These are phyloP conservation scores for Cystoisospora suis DNA, from an alignment of 169 alveolate species.

Conservation along the genomic window DNA sequence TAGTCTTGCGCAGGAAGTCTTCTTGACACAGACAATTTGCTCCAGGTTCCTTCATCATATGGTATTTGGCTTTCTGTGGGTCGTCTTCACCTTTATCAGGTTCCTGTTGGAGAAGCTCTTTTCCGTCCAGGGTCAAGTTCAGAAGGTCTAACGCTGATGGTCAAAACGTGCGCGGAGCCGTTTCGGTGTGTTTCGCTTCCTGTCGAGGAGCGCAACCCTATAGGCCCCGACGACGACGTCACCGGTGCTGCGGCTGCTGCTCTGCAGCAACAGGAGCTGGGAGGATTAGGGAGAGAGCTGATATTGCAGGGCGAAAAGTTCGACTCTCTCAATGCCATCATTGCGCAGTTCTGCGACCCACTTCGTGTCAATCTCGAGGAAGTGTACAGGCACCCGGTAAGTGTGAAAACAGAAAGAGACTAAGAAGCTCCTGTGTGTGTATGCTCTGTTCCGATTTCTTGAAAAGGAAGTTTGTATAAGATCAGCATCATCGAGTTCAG, in stretches of 20 bases:
- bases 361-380: constrained; percentile 80
- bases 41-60: too few species aligned
- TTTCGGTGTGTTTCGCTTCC: constrained; percentile 12
- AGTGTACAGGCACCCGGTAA: constrained; percentile 78
- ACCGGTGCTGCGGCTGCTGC: constrained; percentile 76
- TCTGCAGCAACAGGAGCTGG: constrained; percentile 75
- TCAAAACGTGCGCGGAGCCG: constrained; percentile 80
- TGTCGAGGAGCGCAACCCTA: constrained; percentile 18
- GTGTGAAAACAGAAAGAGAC: constrained; percentile 6
- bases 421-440: background rate
- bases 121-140: constrained; percentile 78
- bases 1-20: background rate
- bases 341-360: constrained; percentile 79
- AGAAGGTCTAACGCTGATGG: constrained; percentile 74
- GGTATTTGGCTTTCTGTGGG: too few species aligned
- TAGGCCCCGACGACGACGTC: background rate
- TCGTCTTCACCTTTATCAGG: constrained; percentile 16
- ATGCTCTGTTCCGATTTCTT: too few species aligned
- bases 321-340: constrained; percentile 77
- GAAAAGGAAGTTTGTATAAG: too few species aligned
- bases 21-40: too few species aligned
- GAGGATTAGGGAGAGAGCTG: constrained; percentile 75
- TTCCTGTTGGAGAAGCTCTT: constrained; percentile 79
- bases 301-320: constrained; percentile 71
- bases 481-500: too few species aligned